These are phyloP conservation scores for Durio zibethinus DNA, from an alignment of 345 rosid genomes.

Conservation along the genomic window DNA sequence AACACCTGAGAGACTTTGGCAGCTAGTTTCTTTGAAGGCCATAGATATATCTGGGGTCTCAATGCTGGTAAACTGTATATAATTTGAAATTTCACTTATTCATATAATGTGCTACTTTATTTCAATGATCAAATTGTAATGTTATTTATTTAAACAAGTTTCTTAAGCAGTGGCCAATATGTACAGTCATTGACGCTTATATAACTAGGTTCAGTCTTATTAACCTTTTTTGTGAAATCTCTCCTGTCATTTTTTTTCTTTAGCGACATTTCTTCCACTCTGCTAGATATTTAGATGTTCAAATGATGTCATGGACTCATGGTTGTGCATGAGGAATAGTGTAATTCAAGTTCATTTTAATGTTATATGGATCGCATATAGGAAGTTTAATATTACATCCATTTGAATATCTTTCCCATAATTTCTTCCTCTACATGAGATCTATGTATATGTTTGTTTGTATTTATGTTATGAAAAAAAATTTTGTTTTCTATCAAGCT, in stretches of 20 bases:
- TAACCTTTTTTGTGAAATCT: background rate
- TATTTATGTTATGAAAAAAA: background rate
- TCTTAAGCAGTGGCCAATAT: background rate
- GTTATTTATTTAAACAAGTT: background rate
- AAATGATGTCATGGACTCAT: background rate
- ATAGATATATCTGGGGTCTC: constrained; percentile 67
- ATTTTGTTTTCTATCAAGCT: background rate
- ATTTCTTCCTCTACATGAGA: background rate
- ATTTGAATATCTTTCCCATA: background rate
- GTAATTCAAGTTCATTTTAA: background rate
- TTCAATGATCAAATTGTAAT: background rate
- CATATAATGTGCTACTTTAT: background rate
- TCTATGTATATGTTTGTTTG: background rate
- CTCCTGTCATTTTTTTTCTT: background rate
- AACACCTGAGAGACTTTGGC: constrained; percentile 84
- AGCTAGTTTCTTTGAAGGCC: constrained; percentile 69
- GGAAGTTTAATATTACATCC: background rate
- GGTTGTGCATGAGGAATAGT: background rate
- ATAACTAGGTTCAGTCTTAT: background rate
- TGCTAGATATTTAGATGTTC: background rate
- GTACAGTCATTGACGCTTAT: background rate
- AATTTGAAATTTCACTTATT: background rate
- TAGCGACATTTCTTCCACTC: background rate
- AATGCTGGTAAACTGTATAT: constrained; percentile 55
- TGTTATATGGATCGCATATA: background rate